Evolutionary conservation across 2,329 filamentous ascomycete genomes (phyloP), one percentile per base, ranked within the genome.

Genomic region (Claviceps purpurea): DNA sequence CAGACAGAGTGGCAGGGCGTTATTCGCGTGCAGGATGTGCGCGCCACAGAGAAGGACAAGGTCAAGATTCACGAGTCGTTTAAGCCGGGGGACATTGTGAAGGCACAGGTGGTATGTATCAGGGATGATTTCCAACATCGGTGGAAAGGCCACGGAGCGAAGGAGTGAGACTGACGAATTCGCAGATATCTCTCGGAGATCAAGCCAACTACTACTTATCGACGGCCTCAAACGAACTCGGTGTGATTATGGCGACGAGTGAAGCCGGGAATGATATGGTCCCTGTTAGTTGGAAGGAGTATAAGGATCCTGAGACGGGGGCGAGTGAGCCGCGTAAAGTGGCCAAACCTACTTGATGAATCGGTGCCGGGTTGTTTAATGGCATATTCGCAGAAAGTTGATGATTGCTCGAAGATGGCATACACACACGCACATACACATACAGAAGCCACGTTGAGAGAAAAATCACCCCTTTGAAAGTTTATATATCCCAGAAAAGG

Each of bases 171-270:
- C 24, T 47, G 34, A 38, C 18, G 13, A 24, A 13, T 24, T 16
- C n/a, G 18, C 49, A 85, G 82, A 93, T 95, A 54, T 93, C 87
- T 7, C 70, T 97, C 14, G 93, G 93, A 40, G 93, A 98, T 65
- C 90, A 97, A 70, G 82, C 86, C 49, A 95, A 88, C 62, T 98
- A 97, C 67, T 98, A 96, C 67, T 77, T 95, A n/a, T 87, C 84
- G 26, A 98, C 93, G 1, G 89, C 89, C 30, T 81, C 81, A 59
- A 97, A 98, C 68, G 87, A 95, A 65, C 75, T 95, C 42, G 93
- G 93, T 2, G 91, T 97, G 54, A 87, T 98, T 41, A 87, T 97
- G 82, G 93, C 91, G 10, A 84, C 80, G 59, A 94, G 89, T 64
- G 89, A 95, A 65, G 79, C 78, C 2, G 90, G 90, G 1, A 91